Evolutionary conservation across 2,329 filamentous ascomycete genomes (phyloP).

Genomic region (Ophiocordyceps robertsii): DNA sequence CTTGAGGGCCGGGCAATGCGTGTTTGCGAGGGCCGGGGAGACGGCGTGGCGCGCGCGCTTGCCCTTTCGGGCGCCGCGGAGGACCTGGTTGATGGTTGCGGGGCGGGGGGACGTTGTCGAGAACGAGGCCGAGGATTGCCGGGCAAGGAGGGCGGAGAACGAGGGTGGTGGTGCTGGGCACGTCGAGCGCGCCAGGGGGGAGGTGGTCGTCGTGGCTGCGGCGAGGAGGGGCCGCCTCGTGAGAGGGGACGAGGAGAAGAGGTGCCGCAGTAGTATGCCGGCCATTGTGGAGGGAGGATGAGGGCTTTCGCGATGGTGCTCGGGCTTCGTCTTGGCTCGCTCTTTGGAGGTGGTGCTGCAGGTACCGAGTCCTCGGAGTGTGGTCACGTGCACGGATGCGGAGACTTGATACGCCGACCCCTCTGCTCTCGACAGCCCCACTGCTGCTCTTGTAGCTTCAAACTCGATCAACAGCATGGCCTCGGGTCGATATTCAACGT

Average conservation of each 20-base stretch:
- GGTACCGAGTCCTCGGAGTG: background rate
- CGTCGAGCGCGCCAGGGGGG: background rate
- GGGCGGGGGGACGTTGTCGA: slow-evolving; percentile 40
- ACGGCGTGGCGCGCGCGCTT: slow-evolving; percentile 75
- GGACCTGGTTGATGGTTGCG: slow-evolving; percentile 62
- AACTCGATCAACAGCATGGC: too few species aligned
- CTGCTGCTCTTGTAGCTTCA: too few species aligned
- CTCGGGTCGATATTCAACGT: too few species aligned
- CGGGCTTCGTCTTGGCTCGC: background rate
- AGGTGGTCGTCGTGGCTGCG: background rate
- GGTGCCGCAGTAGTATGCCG: slow-evolving; percentile 19
- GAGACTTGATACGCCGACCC: too few species aligned
- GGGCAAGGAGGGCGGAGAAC: slow-evolving; percentile 8
- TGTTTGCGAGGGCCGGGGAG: slow-evolving; percentile 66
- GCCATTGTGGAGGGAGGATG: slow-evolving; percentile 14
- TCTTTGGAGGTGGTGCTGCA: background rate
- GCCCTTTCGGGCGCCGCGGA: slow-evolving; percentile 61
- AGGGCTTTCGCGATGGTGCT: background rate
- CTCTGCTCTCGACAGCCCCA: too few species aligned
- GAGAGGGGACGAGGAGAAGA: slow-evolving; percentile 16
- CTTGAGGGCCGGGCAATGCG: slow-evolving; percentile 69
- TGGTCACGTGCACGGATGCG: too few species aligned
- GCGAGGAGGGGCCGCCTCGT: slow-evolving; percentile 13
- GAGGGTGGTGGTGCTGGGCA: slow-evolving; percentile 5
- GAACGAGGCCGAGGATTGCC: slow-evolving; percentile 25